Percentiles rank a stretch among this genome's conserved stretches.
Conservation (phyloP, 2,329 filamentous ascomycete species). For the Aureobasidium sp. region DNA sequence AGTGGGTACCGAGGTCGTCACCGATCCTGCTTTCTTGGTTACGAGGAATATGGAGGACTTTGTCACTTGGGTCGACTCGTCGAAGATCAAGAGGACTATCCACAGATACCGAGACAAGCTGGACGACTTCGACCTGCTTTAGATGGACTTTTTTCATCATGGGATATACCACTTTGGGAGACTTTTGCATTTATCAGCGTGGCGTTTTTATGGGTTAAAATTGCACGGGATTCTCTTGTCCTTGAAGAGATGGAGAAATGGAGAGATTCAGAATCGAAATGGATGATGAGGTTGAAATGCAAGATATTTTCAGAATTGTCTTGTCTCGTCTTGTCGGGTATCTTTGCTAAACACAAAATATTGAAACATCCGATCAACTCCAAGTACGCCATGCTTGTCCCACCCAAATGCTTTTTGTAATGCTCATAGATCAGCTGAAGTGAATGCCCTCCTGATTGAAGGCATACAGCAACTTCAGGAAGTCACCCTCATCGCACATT, state of each 20-base stretch:
- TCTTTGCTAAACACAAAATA: conserved; percentile 6
- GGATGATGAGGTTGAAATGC: not conserved
- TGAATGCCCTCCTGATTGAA: conserved; percentile 93
- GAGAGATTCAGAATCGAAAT: not conserved
- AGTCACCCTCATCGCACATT: conserved; percentile 89
- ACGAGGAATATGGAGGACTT: conserved; percentile 91
- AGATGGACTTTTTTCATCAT: not conserved
- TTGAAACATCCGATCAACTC: not conserved
- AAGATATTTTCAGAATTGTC: not conserved
- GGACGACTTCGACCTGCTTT: conserved; percentile 91
- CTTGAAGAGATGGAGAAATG: not conserved
- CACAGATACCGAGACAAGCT: conserved; percentile 91
- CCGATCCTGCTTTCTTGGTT: conserved; percentile 82
- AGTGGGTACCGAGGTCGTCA: conserved; percentile 83
- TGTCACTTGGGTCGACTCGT: conserved; percentile 90
- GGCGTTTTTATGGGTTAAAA: conserved; percentile 3
- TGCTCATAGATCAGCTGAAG: conserved; percentile 54
- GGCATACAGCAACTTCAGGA: conserved; percentile 69
- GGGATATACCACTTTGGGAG: not conserved
- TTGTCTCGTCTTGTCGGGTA: conserved; percentile 14
- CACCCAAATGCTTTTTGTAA: conserved; percentile 1
- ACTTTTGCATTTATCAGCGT: conserved; percentile 8
- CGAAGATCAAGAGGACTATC: conserved; percentile 95
- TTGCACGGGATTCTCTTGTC: not conserved
- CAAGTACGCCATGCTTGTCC: not conserved